A percentile compares a stretch with the other conserved stretches of the same genome.
phyloP scores from a whole-genome alignment of 306 rosid genomes.

The Trichosanthes cucumerina region DNA sequence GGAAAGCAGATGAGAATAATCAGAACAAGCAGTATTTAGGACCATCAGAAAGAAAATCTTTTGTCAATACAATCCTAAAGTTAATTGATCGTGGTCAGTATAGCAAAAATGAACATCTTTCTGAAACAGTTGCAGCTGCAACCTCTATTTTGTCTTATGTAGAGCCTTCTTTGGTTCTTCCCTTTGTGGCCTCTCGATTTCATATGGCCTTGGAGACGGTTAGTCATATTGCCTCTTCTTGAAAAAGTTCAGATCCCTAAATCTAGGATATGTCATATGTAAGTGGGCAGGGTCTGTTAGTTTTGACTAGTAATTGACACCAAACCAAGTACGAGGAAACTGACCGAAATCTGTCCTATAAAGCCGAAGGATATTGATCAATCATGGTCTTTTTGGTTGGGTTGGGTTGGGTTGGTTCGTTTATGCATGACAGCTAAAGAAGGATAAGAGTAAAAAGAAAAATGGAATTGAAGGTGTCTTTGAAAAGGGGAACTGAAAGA shows the following conservation, averaged over 20 bases:
- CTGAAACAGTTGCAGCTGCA: constrained; percentile 92
- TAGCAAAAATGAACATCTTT: constrained; percentile 95
- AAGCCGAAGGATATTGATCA: background rate
- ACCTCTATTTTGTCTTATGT: constrained; percentile 89
- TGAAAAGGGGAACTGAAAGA: background rate
- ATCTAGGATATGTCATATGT: background rate
- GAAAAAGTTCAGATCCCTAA: background rate
- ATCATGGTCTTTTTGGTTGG: background rate
- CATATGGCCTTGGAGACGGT: constrained; percentile 99
- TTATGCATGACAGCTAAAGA: background rate
- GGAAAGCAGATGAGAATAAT: constrained; percentile 35
- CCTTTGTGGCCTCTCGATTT: constrained; percentile 95
- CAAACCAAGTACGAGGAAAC: background rate
- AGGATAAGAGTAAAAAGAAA: background rate
- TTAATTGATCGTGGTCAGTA: constrained; percentile 96
- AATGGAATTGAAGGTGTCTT: background rate
- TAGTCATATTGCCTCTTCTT: constrained; percentile 30
- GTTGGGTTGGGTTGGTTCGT: background rate
- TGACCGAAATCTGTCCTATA: background rate
- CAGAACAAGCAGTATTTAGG: constrained; percentile 49
- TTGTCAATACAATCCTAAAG: constrained; percentile 75
- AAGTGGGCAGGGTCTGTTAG: background rate
- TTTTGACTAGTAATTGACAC: background rate
- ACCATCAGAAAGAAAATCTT: constrained; percentile 63
- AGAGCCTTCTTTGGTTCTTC: constrained; percentile 86